A percentile compares a stretch with the other conserved stretches of the same genome.
These are phyloP conservation scores for Isabelozyma rhagii DNA, from an alignment of 805 yeast species.

Conservation along the genomic window DNA sequence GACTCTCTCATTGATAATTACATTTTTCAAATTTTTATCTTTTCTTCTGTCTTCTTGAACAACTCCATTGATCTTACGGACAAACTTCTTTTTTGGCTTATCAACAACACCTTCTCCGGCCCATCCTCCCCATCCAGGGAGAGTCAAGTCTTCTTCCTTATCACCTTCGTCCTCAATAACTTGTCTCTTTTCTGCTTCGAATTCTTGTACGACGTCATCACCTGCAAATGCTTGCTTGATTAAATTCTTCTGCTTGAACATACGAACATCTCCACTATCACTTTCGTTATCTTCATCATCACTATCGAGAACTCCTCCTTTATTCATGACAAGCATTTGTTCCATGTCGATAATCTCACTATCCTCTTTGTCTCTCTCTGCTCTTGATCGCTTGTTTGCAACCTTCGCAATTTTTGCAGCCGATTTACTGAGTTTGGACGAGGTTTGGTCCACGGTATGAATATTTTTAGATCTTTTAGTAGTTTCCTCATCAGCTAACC, in stretches of 20 bases:
- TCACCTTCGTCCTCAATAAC: conserved; percentile 78
- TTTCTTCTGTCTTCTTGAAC: conserved; percentile 66
- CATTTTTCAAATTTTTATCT: conserved; percentile 74
- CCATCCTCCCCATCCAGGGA: conserved; percentile 99
- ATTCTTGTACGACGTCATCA: conserved; percentile 85
- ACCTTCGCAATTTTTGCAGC: conserved; percentile 37
- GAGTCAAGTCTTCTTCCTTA: conserved; percentile 75
- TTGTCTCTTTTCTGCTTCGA: conserved; percentile 70
- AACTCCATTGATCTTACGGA: conserved; percentile 75
- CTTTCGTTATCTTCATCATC: conserved; percentile 29
- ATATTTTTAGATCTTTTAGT: conserved; percentile 30
- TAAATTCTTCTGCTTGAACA: conserved; percentile 77
- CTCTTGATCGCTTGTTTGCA: conserved; percentile 29
- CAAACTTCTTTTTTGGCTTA: conserved; percentile 55
- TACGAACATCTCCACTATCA: conserved; percentile 39
- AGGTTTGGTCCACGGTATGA: conserved; percentile 29
- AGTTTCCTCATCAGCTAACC: conserved; percentile 25
- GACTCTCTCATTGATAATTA: conserved; percentile 83
- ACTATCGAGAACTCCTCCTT: conserved; percentile 10
- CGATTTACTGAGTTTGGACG: conserved; percentile 36
- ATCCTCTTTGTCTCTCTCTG: conserved; percentile 22
- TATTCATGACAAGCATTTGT: conserved; percentile 32
- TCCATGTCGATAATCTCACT: conserved; percentile 47
- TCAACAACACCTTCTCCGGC: conserved; percentile 55
- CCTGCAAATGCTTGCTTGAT: conserved; percentile 95